Base-by-base conservation (phyloP, 768 basidiomycete species). In the Psilocybe cubensis region DNA sequence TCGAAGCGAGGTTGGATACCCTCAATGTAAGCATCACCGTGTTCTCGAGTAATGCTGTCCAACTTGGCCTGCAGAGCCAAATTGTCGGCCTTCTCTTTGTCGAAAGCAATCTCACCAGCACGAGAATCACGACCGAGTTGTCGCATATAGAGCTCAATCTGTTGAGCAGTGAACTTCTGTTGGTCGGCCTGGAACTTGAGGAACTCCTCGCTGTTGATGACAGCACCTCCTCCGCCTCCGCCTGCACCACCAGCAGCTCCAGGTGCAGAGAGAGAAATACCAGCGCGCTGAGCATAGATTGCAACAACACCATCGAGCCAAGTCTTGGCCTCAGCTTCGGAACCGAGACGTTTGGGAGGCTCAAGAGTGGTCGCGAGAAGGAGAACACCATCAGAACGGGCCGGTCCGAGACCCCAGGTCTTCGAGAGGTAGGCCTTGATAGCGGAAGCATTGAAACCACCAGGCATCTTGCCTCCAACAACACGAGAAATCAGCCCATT, bases 171-270 rank as follows among this genome's bases (percentile, higher is more conserved):
- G 62, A 98, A 96, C 52, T 88, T 86, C 70, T 97, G 84, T 72
- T 98, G 96, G 54, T 97, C 92, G 2, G 86, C 83, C 66, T 94
- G 92, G 86, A 98, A 98, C 74, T 95, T 94, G 70, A 94, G 76
- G 83, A 99, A 98, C 69, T 96, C 95, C 73, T 98, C 97, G 70
- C 94, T 96, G 79, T 98, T 96, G 79, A 98, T 96, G 33, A 88
- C 88, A 0, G 91, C 87, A 14, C 93, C 95, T n/a, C 86, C 88
- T 25, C 74, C 85, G 4, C 78, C 84, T 40, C 83, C 86, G 4
- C 83, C 87, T 27, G 78, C 83, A 23, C 80, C 84, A 17, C 83
- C 88, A 35, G 78, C 83, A 18, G 84, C 79, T 46, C 85, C 83
- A 12, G 86, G 89, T 6, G 88, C 78, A 14, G 89, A 83, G 20